Evolutionary conservation across 177 flowering plant genomes (phyloP), one percentile per base, ranked within the genome.

Genomic region (Vitis hybrid): DNA sequence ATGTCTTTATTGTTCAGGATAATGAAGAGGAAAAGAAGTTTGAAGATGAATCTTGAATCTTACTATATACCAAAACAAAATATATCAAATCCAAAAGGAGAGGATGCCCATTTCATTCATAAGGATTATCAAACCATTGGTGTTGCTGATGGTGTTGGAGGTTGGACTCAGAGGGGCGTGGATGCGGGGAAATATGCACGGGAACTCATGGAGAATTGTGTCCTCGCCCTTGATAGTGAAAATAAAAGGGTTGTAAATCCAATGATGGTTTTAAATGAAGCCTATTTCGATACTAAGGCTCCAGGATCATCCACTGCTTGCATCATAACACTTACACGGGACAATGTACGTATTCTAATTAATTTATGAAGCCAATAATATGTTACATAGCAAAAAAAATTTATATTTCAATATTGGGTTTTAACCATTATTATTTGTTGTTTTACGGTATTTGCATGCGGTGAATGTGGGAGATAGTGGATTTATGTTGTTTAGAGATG

Each of bases 381-480:
- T 33, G 44, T 33, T 33, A 33, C 1, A 7, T 33, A 5, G 38
- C 2, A 44, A 13, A 11, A 28, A 31, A 4, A 13, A 1, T 1
- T 54, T 13, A 53, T 9, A 33, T 62, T n/a, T 63, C 31, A 60
- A 2, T 62, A 18, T 22, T 33, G 58, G 19, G 2, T 33, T 47
- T n/a, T 38, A 33, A 18, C 19, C 50, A 9, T 22, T 28, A 64
- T 20, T 33, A 13, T 12, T 18, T 20, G 65, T 69, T 2, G 50
- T 12, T 44, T 56, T 22, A 53, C 24, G 61, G 69, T 7, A 62
- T 50, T 50, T 62, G 47, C 70, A 71, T 44, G 71, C 71, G 2
- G 54, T 60, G 11, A 79, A 76, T 19, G 31, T 79, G 18, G 82
- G 82, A 5, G 82, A 76, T 50, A 79, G 82, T 38, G 79, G 82